These are phyloP conservation scores for Fraxinus anomala DNA, from an alignment of 257 asterid genomes.

Conservation along the genomic window DNA sequence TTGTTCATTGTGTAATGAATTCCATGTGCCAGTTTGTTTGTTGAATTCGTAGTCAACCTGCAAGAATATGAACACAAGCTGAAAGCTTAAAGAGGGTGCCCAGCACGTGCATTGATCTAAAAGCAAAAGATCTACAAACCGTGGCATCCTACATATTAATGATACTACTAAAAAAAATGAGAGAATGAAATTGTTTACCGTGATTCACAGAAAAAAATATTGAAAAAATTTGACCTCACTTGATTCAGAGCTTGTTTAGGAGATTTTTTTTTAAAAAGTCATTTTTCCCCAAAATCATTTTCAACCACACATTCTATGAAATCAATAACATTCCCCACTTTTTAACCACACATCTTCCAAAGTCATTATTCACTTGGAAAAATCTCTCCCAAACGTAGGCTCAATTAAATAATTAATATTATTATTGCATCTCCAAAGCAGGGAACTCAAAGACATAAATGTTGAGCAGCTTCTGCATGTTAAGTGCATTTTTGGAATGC, in stretches of 20 bases:
- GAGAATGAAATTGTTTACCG: neutral
- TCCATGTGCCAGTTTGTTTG: slow-evolving; percentile 50
- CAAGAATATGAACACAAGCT: slow-evolving; percentile 28
- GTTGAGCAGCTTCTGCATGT: neutral
- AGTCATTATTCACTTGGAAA: too few species aligned
- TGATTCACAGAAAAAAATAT: neutral
- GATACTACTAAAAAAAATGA: slow-evolving; percentile 1
- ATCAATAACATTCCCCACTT: too few species aligned
- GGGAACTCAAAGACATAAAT: slow-evolving; percentile 3
- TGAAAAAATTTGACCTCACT: neutral
- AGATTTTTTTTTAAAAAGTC: too few species aligned
- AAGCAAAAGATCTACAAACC: neutral
- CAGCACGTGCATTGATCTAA: slow-evolving; percentile 4
- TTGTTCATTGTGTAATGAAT: slow-evolving; percentile 45
- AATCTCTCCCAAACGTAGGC: neutral
- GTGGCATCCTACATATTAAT: slow-evolving; percentile 10
- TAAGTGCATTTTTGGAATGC: neutral
- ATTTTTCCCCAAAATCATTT: too few species aligned
- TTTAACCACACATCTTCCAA: too few species aligned
- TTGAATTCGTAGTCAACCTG: slow-evolving; percentile 80
- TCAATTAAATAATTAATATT: neutral
- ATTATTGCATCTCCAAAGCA: slow-evolving; percentile 10
- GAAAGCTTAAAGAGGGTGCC: slow-evolving; percentile 19
- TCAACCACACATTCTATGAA: too few species aligned
- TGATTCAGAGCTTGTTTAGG: too few species aligned